A percentile compares a stretch with the other conserved stretches of the same genome.
Conservation (phyloP, 306 rosid genomes). For the Rubus idaeus region DNA sequence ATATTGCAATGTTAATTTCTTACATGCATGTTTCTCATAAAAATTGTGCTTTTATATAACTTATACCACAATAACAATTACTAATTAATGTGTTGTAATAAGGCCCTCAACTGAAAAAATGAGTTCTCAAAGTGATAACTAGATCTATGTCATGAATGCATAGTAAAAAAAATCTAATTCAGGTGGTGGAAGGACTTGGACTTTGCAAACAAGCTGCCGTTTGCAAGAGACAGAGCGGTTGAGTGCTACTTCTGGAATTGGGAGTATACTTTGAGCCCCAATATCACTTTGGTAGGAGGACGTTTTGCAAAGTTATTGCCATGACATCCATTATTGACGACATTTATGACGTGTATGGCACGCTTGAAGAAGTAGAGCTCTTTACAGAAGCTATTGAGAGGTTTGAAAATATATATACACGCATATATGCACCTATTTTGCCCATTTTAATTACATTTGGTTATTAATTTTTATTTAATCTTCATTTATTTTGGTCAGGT, state of each 20-base stretch:
- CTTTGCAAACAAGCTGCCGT: conserved; percentile 23
- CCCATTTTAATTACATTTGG: too few relatives aligned
- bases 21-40: too few relatives aligned
- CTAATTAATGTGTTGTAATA: too few relatives aligned
- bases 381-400: conserved; percentile 1
- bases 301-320: not conserved
- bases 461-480: too few relatives aligned
- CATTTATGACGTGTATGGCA: not conserved
- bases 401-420: not conserved
- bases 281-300: not conserved
- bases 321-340: not conserved
- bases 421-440: too few relatives aligned
- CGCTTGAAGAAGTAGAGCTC: not conserved
- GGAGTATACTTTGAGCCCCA: not conserved
- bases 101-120: too few relatives aligned
- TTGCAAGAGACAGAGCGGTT: conserved; percentile 37
- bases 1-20: not conserved
- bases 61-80: too few relatives aligned
- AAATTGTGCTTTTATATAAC: too few relatives aligned
- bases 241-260: not conserved
- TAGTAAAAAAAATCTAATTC: too few relatives aligned
- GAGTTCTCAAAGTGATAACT: too few relatives aligned
- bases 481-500: too few relatives aligned
- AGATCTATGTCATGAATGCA: too few relatives aligned
- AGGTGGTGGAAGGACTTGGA: conserved; percentile 58